Conservation (phyloP, 148 eudicot species). For the Talinum fruticosum region DNA sequence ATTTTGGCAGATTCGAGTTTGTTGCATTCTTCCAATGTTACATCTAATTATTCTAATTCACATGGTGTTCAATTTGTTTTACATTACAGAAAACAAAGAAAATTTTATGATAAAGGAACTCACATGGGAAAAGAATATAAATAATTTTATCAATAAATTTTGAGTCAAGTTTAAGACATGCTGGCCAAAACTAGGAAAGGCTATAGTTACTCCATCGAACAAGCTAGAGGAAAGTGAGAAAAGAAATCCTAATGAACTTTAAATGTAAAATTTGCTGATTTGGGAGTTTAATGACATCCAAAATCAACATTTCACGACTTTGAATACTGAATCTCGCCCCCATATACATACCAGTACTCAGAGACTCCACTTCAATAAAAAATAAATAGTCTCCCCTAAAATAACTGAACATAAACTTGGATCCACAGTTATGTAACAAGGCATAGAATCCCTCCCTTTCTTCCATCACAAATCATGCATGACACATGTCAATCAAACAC, state of each 20-base stretch:
- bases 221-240: not conserved
- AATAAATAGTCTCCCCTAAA: not conserved
- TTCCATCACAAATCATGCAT: constrained; percentile 11
- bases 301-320: not conserved
- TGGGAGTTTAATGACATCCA: not conserved
- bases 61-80: not conserved
- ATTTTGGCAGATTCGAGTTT: not conserved
- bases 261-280: not conserved
- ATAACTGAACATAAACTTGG: not conserved
- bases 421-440: not conserved
- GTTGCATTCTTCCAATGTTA: not conserved
- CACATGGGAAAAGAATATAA: not conserved
- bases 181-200: not conserved
- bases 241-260: not conserved
- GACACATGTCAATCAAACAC: constrained; percentile 6
- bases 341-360: not conserved
- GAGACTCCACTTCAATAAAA: constrained; percentile 1
- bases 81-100: not conserved
- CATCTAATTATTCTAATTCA: not conserved
- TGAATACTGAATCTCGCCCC: not conserved
- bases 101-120: not conserved
- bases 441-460: not conserved
- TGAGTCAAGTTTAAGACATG: not conserved
- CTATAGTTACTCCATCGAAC: not conserved
- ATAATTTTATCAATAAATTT: not conserved